phyloP scores from a whole-genome alignment of 163 green algal species.

The Prototheca stagnorum region DNA sequence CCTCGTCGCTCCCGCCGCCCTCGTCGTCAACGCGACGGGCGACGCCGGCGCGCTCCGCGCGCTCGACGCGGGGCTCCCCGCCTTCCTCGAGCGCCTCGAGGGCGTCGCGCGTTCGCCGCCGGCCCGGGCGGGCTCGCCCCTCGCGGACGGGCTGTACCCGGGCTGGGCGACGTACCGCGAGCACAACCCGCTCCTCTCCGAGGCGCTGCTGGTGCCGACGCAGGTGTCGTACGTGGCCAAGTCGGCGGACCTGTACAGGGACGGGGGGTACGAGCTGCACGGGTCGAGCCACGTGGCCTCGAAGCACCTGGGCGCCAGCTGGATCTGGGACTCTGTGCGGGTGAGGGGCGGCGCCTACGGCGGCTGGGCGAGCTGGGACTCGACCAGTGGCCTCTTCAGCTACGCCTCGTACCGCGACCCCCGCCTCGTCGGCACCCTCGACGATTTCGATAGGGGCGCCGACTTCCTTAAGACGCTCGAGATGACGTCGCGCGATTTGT shows the following conservation, averaged over 20 bases:
- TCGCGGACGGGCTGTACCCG: slow-evolving; percentile 4
- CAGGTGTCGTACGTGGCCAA: slow-evolving; percentile 97
- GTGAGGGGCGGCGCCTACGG: slow-evolving; percentile 89
- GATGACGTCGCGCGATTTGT: slow-evolving; percentile 65
- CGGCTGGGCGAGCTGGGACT: slow-evolving; percentile 93
- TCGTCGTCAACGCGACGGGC: slow-evolving; percentile 85
- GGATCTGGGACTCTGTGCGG: slow-evolving; percentile 89
- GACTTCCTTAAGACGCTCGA: slow-evolving; percentile 71
- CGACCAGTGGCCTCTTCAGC: slow-evolving; percentile 78
- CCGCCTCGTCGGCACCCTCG: slow-evolving; percentile 87
- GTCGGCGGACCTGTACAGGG: slow-evolving; percentile 85
- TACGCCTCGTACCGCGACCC: slow-evolving; percentile 91
- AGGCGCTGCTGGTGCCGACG: slow-evolving; percentile 22
- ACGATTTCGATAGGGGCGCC: slow-evolving; percentile 75
- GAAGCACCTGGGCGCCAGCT: slow-evolving; percentile 88
- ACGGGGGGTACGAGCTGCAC: slow-evolving; percentile 77
- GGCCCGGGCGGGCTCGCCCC: background rate
- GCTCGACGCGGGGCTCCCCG: background rate
- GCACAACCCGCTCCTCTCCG: slow-evolving; percentile 63
- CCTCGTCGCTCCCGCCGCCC: slow-evolving; percentile 48
- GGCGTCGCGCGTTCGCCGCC: too few species aligned
- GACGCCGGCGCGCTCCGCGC: slow-evolving; percentile 56
- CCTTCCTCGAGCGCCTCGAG: slow-evolving; percentile 5
- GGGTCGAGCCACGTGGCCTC: slow-evolving; percentile 85
- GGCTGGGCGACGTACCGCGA: slow-evolving; percentile 30